phyloP scores from a whole-genome alignment of 1,284 basidiomycete genomes.

The Thecaphora thlaspeos region DNA sequence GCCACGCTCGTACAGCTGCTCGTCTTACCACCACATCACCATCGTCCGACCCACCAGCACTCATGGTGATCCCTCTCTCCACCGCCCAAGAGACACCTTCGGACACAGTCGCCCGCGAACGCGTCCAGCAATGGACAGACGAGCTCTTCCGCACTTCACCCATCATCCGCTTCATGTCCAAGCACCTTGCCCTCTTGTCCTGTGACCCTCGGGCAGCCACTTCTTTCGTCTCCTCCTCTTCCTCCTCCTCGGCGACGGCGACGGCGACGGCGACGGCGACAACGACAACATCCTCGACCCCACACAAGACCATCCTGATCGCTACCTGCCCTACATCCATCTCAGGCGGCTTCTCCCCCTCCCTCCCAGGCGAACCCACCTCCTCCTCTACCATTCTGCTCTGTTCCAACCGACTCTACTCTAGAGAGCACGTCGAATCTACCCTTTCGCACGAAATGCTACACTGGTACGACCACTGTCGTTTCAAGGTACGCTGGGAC shows the following conservation, averaged over 20 bases:
- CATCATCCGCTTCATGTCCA: constrained; percentile 57
- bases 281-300: background rate
- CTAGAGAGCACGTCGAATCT: constrained; percentile 84
- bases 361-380: constrained; percentile 21
- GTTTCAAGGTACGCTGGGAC: constrained; percentile 87
- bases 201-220: constrained; percentile 41
- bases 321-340: constrained; percentile 41
- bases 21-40: too few relatives aligned
- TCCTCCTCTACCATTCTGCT: constrained; percentile 43
- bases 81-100: constrained; percentile 33
- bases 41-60: too few relatives aligned
- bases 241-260: background rate
- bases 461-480: constrained; percentile 93
- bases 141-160: constrained; percentile 51
- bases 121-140: constrained; percentile 50
- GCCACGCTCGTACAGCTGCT: too few relatives aligned
- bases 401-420: constrained; percentile 61
- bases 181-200: constrained; percentile 48
- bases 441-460: constrained; percentile 90
- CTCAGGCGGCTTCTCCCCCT: constrained; percentile 52
- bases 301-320: constrained; percentile 37
- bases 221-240: background rate
- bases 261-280: background rate
- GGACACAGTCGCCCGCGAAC: constrained; percentile 25
- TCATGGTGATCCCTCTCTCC: too few relatives aligned